These are phyloP conservation scores for Cercophora scortea DNA, from an alignment of 495 filamentous ascomycete species.

Conservation along the genomic window DNA sequence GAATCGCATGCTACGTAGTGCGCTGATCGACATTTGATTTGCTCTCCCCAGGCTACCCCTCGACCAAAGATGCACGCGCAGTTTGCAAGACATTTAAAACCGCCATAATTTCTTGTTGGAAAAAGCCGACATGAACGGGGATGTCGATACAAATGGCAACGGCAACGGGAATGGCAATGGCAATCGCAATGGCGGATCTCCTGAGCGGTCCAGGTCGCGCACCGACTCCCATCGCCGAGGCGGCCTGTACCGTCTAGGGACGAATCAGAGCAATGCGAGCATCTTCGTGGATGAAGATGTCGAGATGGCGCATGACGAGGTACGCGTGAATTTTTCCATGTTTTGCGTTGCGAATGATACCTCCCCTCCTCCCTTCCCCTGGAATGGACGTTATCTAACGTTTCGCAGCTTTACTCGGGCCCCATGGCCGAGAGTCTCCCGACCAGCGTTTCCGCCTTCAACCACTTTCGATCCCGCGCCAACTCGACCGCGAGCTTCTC, in stretches of 20 bases:
- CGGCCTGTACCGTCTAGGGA: constrained; percentile 50
- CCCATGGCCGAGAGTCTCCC: constrained; percentile 93
- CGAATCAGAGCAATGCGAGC: constrained; percentile 74
- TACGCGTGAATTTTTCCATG: constrained; percentile 22
- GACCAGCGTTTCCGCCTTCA: constrained; percentile 80
- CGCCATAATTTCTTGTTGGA: constrained; percentile 1
- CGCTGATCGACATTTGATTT: too few species aligned
- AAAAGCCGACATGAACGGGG: neutral
- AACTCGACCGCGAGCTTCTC: constrained; percentile 85
- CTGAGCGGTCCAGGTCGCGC: constrained; percentile 2
- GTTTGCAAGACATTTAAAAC: neutral
- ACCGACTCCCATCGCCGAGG: constrained; percentile 21
- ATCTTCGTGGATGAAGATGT: constrained; percentile 90
- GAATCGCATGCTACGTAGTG: too few species aligned
- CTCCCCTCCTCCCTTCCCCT: neutral
- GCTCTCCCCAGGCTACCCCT: too few species aligned
- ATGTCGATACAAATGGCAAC: neutral
- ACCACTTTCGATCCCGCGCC: constrained; percentile 67
- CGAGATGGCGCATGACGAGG: constrained; percentile 98
- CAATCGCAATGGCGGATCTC: neutral
- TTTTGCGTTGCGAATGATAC: too few species aligned
- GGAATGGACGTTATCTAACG: constrained; percentile 10
- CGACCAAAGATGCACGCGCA: neutral
- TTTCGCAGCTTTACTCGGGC: constrained; percentile 71
- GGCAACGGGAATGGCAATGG: neutral